Evolutionary conservation across 768 basidiomycete genomes (phyloP).

Genomic region (Lactarius evosmus): DNA sequence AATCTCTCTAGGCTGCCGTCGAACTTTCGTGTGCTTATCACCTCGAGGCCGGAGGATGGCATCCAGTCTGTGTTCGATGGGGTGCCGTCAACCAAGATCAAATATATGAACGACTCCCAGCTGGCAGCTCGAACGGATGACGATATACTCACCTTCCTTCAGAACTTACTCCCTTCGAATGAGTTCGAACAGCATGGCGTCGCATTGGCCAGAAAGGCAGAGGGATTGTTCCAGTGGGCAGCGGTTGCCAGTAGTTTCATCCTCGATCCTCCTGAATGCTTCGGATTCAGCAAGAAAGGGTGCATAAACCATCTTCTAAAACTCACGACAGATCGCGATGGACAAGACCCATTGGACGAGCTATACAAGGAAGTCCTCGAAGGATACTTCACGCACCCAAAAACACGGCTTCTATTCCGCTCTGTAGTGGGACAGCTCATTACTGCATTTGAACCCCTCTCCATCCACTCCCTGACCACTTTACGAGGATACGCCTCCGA

Average conservation of each 20-base stretch:
- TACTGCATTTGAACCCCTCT: not conserved
- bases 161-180: not conserved
- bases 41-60: not conserved
- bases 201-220: not conserved
- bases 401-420: not conserved
- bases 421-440: conserved; percentile 6
- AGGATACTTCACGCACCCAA: not conserved
- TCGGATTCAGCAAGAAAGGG: not conserved
- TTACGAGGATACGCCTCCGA: no score
- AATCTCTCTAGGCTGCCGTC: no score
- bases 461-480: not conserved
- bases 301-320: not conserved
- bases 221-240: no score
- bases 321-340: not conserved
- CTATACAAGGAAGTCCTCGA: conserved; percentile 2
- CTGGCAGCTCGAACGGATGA: not conserved
- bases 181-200: not conserved
- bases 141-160: not conserved
- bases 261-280: not conserved
- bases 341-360: not conserved
- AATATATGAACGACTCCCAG: not conserved
- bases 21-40: no score
- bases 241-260: not conserved
- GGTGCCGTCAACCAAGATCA: not conserved
- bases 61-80: not conserved